These are phyloP conservation scores for Aspergillus pseudotamarii DNA, from an alignment of 2,329 filamentous ascomycete genomes.

Conservation along the genomic window DNA sequence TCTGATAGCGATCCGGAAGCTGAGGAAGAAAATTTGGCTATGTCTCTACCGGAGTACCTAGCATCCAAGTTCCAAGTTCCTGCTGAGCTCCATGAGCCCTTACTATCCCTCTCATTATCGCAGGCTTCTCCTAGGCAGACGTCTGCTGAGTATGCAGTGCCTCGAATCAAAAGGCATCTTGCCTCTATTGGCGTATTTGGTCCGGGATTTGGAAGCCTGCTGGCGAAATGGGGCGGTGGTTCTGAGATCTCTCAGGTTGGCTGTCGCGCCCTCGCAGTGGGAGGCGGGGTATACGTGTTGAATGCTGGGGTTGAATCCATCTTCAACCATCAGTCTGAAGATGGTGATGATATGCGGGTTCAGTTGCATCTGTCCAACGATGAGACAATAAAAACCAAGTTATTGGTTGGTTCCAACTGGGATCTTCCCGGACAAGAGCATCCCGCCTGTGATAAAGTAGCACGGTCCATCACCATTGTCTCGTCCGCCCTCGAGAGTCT, in stretches of 20 bases:
- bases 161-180: slow-evolving; percentile 75
- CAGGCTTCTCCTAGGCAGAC: slow-evolving; percentile 58
- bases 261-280: slow-evolving; percentile 87
- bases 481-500: slow-evolving; percentile 65
- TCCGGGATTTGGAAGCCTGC: slow-evolving; percentile 82
- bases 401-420: slow-evolving; percentile 41
- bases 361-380: slow-evolving; percentile 39
- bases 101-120: slow-evolving; percentile 74
- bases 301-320: slow-evolving; percentile 63
- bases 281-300: slow-evolving; percentile 87
- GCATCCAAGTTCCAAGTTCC: slow-evolving; percentile 67
- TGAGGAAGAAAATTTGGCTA: slow-evolving; percentile 52
- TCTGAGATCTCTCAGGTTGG: slow-evolving; percentile 89
- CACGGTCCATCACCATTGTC: slow-evolving; percentile 69
- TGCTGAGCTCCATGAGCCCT: slow-evolving; percentile 63
- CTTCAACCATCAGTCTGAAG: slow-evolving; percentile 12
- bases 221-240: slow-evolving; percentile 90
- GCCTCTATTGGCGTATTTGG: slow-evolving; percentile 86
- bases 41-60: slow-evolving; percentile 51
- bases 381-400: slow-evolving; percentile 40
- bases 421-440: slow-evolving; percentile 34
- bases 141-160: slow-evolving; percentile 69
- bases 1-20: slow-evolving; percentile 51
- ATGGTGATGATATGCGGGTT: slow-evolving; percentile 25
- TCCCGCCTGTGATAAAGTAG: slow-evolving; percentile 45